phyloP scores from a whole-genome alignment of 164 flowering plant genomes.

The Stephania japonica region DNA sequence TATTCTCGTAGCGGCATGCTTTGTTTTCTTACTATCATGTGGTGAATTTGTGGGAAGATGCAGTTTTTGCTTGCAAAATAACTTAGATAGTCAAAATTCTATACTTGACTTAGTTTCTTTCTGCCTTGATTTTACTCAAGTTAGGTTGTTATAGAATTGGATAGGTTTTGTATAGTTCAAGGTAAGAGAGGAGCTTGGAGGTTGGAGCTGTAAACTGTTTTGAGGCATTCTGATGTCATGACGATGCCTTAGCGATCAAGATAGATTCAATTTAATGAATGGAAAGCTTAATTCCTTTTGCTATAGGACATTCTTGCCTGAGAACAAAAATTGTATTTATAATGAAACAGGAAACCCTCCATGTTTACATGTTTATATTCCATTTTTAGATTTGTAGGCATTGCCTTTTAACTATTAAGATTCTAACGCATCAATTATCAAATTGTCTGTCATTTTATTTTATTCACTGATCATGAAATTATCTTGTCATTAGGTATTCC shows the following conservation, averaged over 20 bases:
- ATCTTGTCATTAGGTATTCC: constrained; percentile 52
- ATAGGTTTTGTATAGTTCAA: too few relatives aligned
- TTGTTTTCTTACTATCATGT: too few relatives aligned
- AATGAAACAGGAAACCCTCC: not conserved
- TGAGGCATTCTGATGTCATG: not conserved
- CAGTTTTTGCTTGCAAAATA: too few relatives aligned
- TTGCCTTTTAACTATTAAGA: not conserved
- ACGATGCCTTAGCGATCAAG: not conserved
- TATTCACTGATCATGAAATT: not conserved
- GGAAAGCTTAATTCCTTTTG: too few relatives aligned
- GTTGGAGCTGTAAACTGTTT: too few relatives aligned
- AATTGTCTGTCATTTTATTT: not conserved
- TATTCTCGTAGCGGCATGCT: too few relatives aligned
- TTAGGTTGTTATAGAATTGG: too few relatives aligned
- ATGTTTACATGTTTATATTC: not conserved
- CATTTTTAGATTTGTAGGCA: not conserved
- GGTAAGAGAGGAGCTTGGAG: too few relatives aligned
- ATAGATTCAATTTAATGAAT: not conserved
- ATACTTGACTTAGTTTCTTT: not conserved
- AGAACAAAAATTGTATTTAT: not conserved
- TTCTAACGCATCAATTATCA: not conserved
- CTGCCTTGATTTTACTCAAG: not conserved
- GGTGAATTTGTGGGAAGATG: too few relatives aligned
- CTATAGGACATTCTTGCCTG: not conserved
- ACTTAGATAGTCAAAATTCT: not conserved